Evolutionary conservation across 179 eudicot genomes (phyloP), one percentile per base, ranked within the genome.

Genomic region (Heliamphora pulchella): DNA sequence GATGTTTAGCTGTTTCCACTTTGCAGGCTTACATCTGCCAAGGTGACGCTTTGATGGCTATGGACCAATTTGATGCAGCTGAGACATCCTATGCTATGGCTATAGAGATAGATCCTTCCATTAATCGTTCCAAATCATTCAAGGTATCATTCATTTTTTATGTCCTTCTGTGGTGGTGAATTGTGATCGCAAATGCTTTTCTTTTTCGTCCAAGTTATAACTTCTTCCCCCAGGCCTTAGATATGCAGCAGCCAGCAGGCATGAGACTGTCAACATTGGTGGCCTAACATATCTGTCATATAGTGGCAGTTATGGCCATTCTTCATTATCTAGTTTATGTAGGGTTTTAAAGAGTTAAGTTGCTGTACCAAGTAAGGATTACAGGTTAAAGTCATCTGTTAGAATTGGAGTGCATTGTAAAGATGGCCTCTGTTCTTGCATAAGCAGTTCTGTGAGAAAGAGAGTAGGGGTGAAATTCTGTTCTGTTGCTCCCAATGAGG

Each of bases 11-110:
- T 46, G 67, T 75, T 75, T 58, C 9, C 43, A 54, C 31, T 82
- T 63, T 81, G 77, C 90, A 94, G 97, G 98, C 91, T 80, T 93
- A 93, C 81, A 81, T 94, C 41, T 88, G 92, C 84, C 89, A 89
- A 88, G 98, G 93, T 83, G 93, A 94, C 88, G 91, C 90, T 77
- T 85, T 88, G 72, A 76, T 89, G 87, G 94, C 90, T 54, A 86
- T 90, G 90, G 89, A 91, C 65, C 86, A 86, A 80, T 78, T 87
- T 75, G 86, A 88, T 50, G 89, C 78, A 72, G 97, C 93, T 39
- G 91, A 89, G 82, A 79, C 79, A 20, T 88, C 94, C 66, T 94
- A 90, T 87, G 79, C 83, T 46, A 81, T 87, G 82, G 98, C 97
- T 76, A 64, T 89, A 79, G 90, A 89, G 54, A 80, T 77, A 58